phyloP scores from a whole-genome alignment of 768 basidiomycete species.

The Russula emetica region DNA sequence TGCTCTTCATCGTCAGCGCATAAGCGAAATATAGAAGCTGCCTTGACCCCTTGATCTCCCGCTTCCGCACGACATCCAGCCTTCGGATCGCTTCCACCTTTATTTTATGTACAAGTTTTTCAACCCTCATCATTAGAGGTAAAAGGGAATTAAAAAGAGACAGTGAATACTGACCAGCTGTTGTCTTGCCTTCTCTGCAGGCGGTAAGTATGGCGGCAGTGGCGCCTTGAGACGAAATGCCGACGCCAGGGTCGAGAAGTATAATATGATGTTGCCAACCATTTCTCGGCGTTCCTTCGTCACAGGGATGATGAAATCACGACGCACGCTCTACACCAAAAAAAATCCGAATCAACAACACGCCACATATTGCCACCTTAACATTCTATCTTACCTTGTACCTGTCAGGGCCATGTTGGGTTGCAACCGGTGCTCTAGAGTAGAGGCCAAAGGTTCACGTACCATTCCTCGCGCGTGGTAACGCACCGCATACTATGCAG shows the following conservation, averaged over 20 bases:
- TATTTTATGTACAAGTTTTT: constrained; percentile 30
- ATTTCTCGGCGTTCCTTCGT: constrained; percentile 87
- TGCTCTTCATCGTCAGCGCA: constrained; percentile 89
- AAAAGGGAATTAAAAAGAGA: neutral
- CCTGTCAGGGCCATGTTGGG: constrained; percentile 38
- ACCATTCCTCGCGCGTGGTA: constrained; percentile 95
- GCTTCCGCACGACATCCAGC: constrained; percentile 83
- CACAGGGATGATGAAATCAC: constrained; percentile 88
- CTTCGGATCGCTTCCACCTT: constrained; percentile 79
- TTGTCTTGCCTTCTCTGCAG: constrained; percentile 79
- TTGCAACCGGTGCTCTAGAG: neutral
- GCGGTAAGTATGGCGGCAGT: constrained; percentile 93
- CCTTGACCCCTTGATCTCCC: constrained; percentile 74
- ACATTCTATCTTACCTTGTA: constrained; percentile 53
- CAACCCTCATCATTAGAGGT: neutral
- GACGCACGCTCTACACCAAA: constrained; percentile 61
- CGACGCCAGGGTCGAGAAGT: constrained; percentile 73
- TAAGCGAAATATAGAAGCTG: constrained; percentile 94
- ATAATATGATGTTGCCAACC: constrained; percentile 92
- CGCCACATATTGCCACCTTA: too few species aligned
- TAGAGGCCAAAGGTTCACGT: constrained; percentile 27
- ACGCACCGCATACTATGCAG: constrained; percentile 96
- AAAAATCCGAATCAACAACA: neutral
- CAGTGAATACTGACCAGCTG: constrained; percentile 51
- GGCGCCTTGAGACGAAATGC: constrained; percentile 85